Evolutionary conservation across 1,139 yeast genomes (phyloP).

Genomic region (Eremothecium coryli): DNA sequence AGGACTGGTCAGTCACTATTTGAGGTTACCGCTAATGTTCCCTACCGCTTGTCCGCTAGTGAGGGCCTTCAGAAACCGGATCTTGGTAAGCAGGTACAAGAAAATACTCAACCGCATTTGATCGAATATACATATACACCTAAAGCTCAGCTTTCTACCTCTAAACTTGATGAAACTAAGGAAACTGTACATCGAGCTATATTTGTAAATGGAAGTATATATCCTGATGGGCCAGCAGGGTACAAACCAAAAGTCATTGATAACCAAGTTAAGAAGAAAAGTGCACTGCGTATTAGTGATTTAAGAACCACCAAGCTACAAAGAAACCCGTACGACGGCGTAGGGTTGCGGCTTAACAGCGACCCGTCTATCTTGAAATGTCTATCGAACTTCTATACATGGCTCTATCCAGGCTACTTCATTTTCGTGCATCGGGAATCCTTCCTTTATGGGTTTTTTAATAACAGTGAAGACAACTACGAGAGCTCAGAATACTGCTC

Average conservation of each 20-base stretch:
- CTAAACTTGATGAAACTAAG: neutral
- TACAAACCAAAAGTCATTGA: conserved; percentile 15
- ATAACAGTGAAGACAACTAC: conserved; percentile 30
- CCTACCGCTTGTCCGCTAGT: too few species aligned
- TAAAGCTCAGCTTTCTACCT: neutral
- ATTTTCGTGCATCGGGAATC: conserved; percentile 58
- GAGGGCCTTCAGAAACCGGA: neutral
- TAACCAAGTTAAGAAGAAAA: conserved; percentile 2
- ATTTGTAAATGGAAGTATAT: conserved; percentile 27
- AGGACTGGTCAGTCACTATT: neutral
- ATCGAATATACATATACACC: neutral
- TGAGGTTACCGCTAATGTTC: neutral
- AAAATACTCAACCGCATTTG: neutral
- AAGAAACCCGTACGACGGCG: conserved; percentile 35
- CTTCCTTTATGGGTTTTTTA: conserved; percentile 49
- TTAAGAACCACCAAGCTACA: conserved; percentile 28
- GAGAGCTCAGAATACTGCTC: conserved; percentile 40
- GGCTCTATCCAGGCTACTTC: conserved; percentile 59
- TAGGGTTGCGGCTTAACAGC: conserved; percentile 19
- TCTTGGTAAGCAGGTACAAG: neutral
- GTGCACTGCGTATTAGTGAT: conserved; percentile 25
- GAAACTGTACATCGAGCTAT: conserved; percentile 13
- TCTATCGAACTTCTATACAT: conserved; percentile 47
- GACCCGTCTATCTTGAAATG: conserved; percentile 35
- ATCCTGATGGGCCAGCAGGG: conserved; percentile 28